Conservation (phyloP, 2,329 filamentous ascomycete species). For the Leptosphaerulina australis region DNA sequence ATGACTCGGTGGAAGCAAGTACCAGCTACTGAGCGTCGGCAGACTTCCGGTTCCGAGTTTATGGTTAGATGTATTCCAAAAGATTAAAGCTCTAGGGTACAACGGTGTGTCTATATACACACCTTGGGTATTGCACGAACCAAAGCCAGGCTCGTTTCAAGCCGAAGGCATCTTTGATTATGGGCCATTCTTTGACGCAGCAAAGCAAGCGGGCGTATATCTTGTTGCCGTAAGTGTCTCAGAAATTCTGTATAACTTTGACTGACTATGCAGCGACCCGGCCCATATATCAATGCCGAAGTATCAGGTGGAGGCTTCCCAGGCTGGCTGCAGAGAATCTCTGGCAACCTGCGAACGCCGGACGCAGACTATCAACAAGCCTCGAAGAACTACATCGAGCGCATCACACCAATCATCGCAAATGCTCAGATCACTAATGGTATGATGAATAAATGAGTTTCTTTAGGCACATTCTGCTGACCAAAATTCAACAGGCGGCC, state of each 20-base stretch:
- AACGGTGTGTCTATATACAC: conserved; percentile 78
- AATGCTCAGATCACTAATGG: conserved; percentile 79
- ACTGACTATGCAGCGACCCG: conserved; percentile 50
- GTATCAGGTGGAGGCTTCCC: conserved; percentile 76
- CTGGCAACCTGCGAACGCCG: conserved; percentile 66
- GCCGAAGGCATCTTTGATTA: conserved; percentile 74
- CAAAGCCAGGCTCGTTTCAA: conserved; percentile 68
- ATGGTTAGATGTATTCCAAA: conserved; percentile 77
- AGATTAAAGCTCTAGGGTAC: conserved; percentile 79
- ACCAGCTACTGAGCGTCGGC: not conserved
- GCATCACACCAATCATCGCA: conserved; percentile 70
- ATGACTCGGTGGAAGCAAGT: not conserved
- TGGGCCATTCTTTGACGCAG: conserved; percentile 76
- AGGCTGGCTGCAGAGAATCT: conserved; percentile 73
- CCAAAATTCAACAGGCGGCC: conserved; percentile 53
- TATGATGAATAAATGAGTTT: not conserved
- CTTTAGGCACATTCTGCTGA: not conserved
- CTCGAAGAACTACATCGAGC: conserved; percentile 61
- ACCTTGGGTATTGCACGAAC: conserved; percentile 77
- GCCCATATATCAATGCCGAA: conserved; percentile 79
- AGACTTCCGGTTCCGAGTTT: conserved; percentile 64
- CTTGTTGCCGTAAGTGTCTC: conserved; percentile 62
- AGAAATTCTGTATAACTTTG: not conserved
- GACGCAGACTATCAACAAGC: conserved; percentile 66
- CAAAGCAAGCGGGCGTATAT: conserved; percentile 73